Conservation (phyloP, 179 eudicot genomes). For the Beta macrorhiza region DNA sequence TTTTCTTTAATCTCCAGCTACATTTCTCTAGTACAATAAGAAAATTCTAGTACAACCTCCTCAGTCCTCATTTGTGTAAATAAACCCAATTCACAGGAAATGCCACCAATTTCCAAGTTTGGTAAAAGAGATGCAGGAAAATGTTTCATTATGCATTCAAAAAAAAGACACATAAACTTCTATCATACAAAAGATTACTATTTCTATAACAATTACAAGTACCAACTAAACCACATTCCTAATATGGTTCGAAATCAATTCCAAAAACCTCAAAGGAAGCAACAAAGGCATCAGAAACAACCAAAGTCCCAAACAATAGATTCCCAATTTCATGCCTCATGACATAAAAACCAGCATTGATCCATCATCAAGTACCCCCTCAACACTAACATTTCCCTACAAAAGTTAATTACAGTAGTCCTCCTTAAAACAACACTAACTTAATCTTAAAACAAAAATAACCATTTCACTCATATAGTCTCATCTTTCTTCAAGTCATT, state of each 20-base stretch:
- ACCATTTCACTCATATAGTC: neutral
- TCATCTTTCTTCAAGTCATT: too few species aligned
- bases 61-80: too few species aligned
- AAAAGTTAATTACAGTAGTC: neutral
- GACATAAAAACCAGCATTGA: neutral
- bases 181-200: too few species aligned
- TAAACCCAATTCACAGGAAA: too few species aligned
- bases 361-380: neutral
- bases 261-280: neutral
- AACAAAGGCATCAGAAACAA: neutral
- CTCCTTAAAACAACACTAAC: slow-evolving; percentile 3
- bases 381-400: neutral
- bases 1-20: too few species aligned
- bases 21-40: too few species aligned
- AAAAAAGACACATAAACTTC: too few species aligned
- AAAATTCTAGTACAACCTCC: too few species aligned
- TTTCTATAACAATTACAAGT: neutral
- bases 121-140: too few species aligned
- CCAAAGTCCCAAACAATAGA: neutral
- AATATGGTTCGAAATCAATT: neutral
- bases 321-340: neutral
- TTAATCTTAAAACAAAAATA: neutral
- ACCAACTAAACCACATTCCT: neutral
- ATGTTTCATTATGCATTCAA: too few species aligned
- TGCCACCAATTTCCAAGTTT: too few species aligned